Percentiles rank a stretch among this genome's conserved stretches.
Conservation (phyloP, 225 moss, liverwort and hornwort genomes). For the Physcomitrellopsis africana region DNA sequence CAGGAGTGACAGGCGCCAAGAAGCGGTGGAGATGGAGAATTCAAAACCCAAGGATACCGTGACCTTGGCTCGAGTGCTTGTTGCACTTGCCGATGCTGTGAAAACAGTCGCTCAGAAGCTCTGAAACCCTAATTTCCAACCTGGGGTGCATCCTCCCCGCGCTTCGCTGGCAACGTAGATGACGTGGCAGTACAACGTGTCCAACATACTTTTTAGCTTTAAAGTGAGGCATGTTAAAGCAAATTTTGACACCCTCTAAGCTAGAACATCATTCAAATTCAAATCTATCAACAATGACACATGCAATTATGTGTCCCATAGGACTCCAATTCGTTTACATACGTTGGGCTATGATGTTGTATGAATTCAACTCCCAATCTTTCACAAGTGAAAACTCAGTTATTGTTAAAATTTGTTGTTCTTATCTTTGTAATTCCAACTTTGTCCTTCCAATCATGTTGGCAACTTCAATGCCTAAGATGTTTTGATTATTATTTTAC, state of each 20-base stretch:
- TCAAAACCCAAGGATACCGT: conserved; percentile 76
- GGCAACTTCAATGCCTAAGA: too few species aligned
- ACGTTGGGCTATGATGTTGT: too few species aligned
- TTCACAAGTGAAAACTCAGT: too few species aligned
- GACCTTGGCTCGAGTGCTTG: conserved; percentile 81
- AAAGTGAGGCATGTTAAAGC: conserved; percentile 28
- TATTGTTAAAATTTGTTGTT: too few species aligned
- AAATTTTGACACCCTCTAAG: conserved; percentile 30
- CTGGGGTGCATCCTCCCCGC: conserved; percentile 32
- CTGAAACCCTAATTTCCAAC: conserved; percentile 35
- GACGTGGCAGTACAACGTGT: too few species aligned
- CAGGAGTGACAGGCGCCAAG: conserved; percentile 71
- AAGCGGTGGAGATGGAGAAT: conserved; percentile 62
- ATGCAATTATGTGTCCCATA: background rate
- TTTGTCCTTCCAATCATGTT: too few species aligned
- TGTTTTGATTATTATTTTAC: too few species aligned
- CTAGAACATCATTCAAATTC: conserved; percentile 20
- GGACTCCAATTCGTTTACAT: too few species aligned
- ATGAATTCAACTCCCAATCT: too few species aligned
- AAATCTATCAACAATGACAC: conserved; percentile 12
- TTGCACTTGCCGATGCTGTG: conserved; percentile 94
- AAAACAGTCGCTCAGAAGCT: conserved; percentile 94
- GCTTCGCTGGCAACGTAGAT: background rate
- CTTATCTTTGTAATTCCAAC: too few species aligned
- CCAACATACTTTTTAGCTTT: background rate